Percentiles rank a stretch among this genome's conserved stretches.
phyloP scores from a whole-genome alignment of 345 rosid genomes.

The Citrus mangshanensis region DNA sequence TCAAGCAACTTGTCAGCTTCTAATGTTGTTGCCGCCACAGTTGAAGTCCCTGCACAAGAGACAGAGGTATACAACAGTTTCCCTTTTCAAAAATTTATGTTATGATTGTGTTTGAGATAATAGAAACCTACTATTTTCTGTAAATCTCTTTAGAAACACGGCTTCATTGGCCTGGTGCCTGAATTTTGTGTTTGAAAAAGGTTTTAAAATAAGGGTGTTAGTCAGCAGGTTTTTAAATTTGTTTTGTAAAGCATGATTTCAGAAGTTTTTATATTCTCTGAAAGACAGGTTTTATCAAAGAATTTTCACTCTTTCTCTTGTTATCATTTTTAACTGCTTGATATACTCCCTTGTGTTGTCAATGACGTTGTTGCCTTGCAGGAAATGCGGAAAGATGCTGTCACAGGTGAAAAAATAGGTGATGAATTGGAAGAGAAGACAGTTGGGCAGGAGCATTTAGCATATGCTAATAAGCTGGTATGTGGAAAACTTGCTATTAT shows the following conservation, averaged over 20 bases:
- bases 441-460: slow-evolving; percentile 70
- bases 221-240: too few species aligned
- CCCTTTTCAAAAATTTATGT: background rate
- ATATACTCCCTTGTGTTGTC: slow-evolving; percentile 7
- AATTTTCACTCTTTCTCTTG: background rate
- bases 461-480: slow-evolving; percentile 86
- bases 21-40: slow-evolving; percentile 32
- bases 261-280: too few species aligned
- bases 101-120: background rate
- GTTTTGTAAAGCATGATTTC: too few species aligned
- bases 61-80: slow-evolving; percentile 30
- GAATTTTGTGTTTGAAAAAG: too few species aligned
- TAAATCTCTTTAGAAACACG: too few species aligned
- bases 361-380: slow-evolving; percentile 24
- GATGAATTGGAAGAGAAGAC: slow-evolving; percentile 57
- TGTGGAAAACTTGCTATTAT: background rate
- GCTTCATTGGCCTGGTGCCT: too few species aligned
- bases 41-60: slow-evolving; percentile 32
- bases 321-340: slow-evolving; percentile 2
- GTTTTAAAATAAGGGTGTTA: too few species aligned
- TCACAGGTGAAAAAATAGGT: slow-evolving; percentile 39
- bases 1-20: slow-evolving; percentile 18
- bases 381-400: slow-evolving; percentile 43
- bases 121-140: too few species aligned
- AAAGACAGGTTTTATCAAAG: too few species aligned